Evolutionary conservation across 169 alveolate species (phyloP).

Genomic region (Cytauxzoon felis): DNA sequence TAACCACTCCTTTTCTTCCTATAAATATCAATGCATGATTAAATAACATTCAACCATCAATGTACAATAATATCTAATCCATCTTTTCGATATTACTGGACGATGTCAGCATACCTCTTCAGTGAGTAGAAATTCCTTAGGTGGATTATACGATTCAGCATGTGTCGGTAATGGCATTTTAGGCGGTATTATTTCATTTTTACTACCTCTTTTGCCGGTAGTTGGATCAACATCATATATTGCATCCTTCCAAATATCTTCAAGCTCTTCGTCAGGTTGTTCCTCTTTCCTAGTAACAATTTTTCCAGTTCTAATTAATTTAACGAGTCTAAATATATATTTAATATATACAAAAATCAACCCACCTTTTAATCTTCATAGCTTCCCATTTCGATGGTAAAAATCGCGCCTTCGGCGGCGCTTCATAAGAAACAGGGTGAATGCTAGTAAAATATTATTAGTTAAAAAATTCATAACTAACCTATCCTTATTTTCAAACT

Average conservation of each 20-base stretch:
- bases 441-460: conserved; percentile 30
- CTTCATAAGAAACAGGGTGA: conserved; percentile 76
- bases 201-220: conserved; percentile 42
- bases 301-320: conserved; percentile 66
- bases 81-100: not conserved
- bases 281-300: conserved; percentile 18
- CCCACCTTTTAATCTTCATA: conserved; percentile 69
- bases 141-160: conserved; percentile 64
- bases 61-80: not conserved
- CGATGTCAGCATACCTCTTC: conserved; percentile 32
- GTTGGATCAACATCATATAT: conserved; percentile 59
- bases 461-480: not conserved
- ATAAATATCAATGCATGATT: not conserved
- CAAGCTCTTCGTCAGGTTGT: conserved; percentile 54
- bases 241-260: conserved; percentile 82
- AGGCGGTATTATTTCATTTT: conserved; percentile 54
- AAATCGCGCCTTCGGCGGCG: conserved; percentile 83
- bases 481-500: conserved; percentile 56
- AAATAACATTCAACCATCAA: not conserved
- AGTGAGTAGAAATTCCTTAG: conserved; percentile 48
- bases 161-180: conserved; percentile 51
- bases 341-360: not conserved
- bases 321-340: conserved; percentile 54
- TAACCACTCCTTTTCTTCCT: conserved; percentile 55
- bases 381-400: conserved; percentile 87